Conservation (phyloP, 148 eudicot genomes). For the Spergularia bocconei region DNA sequence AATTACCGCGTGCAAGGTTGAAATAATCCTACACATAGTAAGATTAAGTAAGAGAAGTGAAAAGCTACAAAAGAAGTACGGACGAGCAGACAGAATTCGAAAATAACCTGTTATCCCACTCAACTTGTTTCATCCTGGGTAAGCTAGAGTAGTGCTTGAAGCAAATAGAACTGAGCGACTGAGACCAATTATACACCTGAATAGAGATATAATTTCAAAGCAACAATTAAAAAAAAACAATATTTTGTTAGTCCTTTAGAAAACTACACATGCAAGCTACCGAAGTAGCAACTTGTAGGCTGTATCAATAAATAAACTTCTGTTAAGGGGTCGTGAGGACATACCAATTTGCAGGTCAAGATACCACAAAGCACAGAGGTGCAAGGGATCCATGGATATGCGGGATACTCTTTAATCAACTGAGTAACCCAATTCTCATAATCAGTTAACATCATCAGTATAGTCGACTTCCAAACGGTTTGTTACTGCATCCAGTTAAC, state of each 20-base stretch:
- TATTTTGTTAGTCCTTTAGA: background rate
- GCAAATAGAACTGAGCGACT: constrained; percentile 29
- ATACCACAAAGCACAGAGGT: constrained; percentile 40
- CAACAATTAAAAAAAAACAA: background rate
- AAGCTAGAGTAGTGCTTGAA: constrained; percentile 42
- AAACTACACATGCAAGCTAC: background rate
- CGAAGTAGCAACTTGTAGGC: background rate
- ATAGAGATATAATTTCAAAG: constrained; percentile 5
- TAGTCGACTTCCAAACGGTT: constrained; percentile 8
- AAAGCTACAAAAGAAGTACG: background rate
- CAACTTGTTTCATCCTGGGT: constrained; percentile 35
- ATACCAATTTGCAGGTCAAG: constrained; percentile 40
- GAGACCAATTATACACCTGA: constrained; percentile 41
- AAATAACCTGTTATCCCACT: constrained; percentile 47
- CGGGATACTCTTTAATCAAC: constrained; percentile 31
- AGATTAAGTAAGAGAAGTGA: constrained; percentile 7
- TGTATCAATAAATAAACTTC: background rate
- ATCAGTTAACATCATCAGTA: constrained; percentile 25
- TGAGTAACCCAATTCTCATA: constrained; percentile 24
- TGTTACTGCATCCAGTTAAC: constrained; percentile 2
- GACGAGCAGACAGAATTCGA: constrained; percentile 7
- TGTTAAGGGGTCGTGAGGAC: constrained; percentile 5
- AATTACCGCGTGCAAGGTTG: constrained; percentile 44
- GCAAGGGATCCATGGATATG: constrained; percentile 32
- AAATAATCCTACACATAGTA: constrained; percentile 36